phyloP scores from a whole-genome alignment of 2,329 filamentous ascomycete species.

The Beauveria sp. region DNA sequence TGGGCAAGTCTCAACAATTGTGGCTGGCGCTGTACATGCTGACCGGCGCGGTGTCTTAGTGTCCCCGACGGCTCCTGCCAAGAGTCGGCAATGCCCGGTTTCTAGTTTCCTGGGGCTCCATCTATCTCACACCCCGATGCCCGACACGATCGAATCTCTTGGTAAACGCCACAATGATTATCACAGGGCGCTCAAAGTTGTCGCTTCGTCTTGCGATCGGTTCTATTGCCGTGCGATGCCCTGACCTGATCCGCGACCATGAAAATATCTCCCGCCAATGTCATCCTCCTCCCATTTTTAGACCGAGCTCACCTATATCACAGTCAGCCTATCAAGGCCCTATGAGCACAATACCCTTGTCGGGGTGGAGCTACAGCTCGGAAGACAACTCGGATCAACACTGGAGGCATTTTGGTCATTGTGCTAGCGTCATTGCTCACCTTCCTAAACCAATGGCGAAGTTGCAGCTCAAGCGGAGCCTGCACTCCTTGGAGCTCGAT shows the following conservation, averaged over 20 bases:
- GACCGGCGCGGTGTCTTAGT: neutral
- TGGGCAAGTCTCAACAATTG: neutral
- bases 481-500: neutral
- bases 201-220: neutral
- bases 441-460: conserved; percentile 3
- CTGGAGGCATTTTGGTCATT: neutral
- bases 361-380: neutral
- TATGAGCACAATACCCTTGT: neutral
- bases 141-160: neutral
- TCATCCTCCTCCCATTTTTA: neutral
- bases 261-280: neutral
- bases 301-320: neutral
- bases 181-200: neutral
- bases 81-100: neutral
- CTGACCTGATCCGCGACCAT: neutral
- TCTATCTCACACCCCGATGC: neutral
- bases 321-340: neutral
- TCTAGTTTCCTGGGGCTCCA: neutral
- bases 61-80: neutral
- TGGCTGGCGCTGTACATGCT: neutral
- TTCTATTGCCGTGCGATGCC: too few species aligned
- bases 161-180: neutral
- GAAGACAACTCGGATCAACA: neutral
- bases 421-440: conserved; percentile 6
- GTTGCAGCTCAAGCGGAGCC: conserved; percentile 1